Conservation (phyloP, 202 grass and related monocot genomes). For the Dendrocalamus latiflorus region DNA sequence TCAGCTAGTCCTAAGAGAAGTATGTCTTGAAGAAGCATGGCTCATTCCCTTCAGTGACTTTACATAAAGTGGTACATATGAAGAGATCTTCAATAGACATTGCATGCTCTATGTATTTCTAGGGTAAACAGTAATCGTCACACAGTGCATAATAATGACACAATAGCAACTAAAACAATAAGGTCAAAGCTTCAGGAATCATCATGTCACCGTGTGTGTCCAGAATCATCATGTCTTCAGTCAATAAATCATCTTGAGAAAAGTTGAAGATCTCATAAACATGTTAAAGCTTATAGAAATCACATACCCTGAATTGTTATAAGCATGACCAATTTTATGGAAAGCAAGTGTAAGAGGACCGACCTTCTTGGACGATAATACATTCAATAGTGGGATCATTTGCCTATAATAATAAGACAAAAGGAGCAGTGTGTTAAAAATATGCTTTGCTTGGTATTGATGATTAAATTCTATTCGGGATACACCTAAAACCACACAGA, state of each 20-base stretch:
- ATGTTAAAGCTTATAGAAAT: slow-evolving; percentile 40
- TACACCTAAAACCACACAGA: no score
- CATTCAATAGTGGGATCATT: slow-evolving; percentile 60
- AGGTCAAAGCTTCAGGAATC: slow-evolving; percentile 5
- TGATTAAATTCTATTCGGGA: no score
- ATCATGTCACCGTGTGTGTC: slow-evolving; percentile 74
- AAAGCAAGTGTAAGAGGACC: slow-evolving; percentile 15
- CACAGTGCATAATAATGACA: background rate
- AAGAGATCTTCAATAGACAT: slow-evolving; percentile 71
- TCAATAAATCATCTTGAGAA: slow-evolving; percentile 97
- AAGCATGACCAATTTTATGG: slow-evolving; percentile 5
- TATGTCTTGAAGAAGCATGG: slow-evolving; percentile 90
- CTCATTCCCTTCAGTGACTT: slow-evolving; percentile 79
- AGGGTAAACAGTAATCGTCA: slow-evolving; percentile 14
- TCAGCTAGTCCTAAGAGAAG: slow-evolving; percentile 65
- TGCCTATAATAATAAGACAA: slow-evolving; percentile 27
- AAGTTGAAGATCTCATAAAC: slow-evolving; percentile 94
- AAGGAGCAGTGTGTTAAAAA: no score
- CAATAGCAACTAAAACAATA: slow-evolving; percentile 12
- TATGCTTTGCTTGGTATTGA: background rate
- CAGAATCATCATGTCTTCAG: slow-evolving; percentile 92
- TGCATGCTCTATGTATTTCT: slow-evolving; percentile 95
- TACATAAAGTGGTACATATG: slow-evolving; percentile 74
- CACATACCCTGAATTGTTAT: slow-evolving; percentile 20
- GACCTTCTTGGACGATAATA: slow-evolving; percentile 40